Percentiles rank a stretch among this genome's conserved stretches.
Conservation (phyloP, 495 filamentous ascomycete genomes). For the Bathelium albidoporum region DNA sequence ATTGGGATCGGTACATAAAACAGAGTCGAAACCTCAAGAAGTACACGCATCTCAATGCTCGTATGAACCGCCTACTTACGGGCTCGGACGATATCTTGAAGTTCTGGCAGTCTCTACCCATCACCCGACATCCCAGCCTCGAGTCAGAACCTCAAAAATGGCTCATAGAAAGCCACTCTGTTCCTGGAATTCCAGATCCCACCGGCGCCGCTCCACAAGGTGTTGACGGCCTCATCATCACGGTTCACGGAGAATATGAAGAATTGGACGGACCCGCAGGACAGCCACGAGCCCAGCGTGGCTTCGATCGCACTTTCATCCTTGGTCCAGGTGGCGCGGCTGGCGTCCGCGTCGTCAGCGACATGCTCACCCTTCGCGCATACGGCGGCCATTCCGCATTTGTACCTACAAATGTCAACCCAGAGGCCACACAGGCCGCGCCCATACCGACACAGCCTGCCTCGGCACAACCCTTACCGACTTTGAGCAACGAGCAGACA, state of each 20-base stretch:
- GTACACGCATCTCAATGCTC: conserved; percentile 46
- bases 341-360: conserved; percentile 66
- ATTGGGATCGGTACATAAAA: conserved; percentile 69
- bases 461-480: conserved; percentile 7
- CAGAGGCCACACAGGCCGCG: conserved; percentile 9
- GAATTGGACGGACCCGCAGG: conserved; percentile 50
- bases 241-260: conserved; percentile 72
- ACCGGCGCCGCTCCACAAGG: conserved; percentile 51
- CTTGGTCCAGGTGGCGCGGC: conserved; percentile 63
- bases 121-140: conserved; percentile 64
- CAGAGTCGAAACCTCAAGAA: conserved; percentile 71
- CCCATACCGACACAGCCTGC: not conserved
- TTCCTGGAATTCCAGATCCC: conserved; percentile 61
- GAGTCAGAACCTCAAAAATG: conserved; percentile 53
- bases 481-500: conserved; percentile 11
- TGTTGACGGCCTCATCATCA: conserved; percentile 69
- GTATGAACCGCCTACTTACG: conserved; percentile 52
- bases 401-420: conserved; percentile 34
- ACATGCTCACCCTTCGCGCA: conserved; percentile 61
- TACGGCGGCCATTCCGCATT: conserved; percentile 55
- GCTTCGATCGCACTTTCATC: conserved; percentile 78
- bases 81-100: conserved; percentile 58
- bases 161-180: conserved; percentile 70
- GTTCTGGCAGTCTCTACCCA: conserved; percentile 58
- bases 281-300: conserved; percentile 49